Base-by-base conservation (phyloP, 257 asterid species). In the Oldenlandia corymbosa region DNA sequence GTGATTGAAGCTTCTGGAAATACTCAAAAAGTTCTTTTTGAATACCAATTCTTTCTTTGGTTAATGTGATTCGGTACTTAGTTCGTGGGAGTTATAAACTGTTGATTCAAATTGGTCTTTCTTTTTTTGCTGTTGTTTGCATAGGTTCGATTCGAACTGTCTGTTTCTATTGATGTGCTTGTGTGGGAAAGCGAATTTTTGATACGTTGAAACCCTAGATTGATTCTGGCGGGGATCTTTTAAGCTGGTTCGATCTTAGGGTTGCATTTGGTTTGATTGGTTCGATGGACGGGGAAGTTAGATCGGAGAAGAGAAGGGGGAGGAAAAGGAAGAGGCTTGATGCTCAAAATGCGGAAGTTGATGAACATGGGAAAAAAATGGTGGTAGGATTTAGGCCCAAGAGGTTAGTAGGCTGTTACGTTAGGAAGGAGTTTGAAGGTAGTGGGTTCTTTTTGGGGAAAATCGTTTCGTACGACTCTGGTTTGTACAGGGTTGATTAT, bases 401-500 rank as follows among this genome's bases (percentile, higher is more conserved):
- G 63, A 79, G 69, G 60, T 77, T 87, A 57, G 82, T 90, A 32
- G 88, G 80, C 55, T 75, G 88, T 68, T 87, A 85, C 37, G 86
- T 87, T 71, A 80, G 68, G 83, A 90, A 85, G 74, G 84, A 84
- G 62, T 85, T 90, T 50, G 70, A 58, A 32, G 95, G 87, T 20
- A 80, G 74, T 63, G 88, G 94, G 47, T 31, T 78, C 37, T 85
- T 74, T 69, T 65, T 90, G 62, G 97, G 97, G 31, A 87, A 83
- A 76, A 63, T 90, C 59, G 61, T 76, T 27, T 74, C 36, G 26
- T 79, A 82, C 67, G 83, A 73, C 58, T 60, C 86, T 1, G 95
- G 96, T 18, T 64, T 84, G 74, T 90, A 90, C 65, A 77, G 88
- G 77, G 75, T 90, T 37, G 79, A 70, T 18, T 90, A 87, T 56